These are phyloP conservation scores for Agastache rugosa DNA, from an alignment of 257 asterid genomes.

Conservation along the genomic window DNA sequence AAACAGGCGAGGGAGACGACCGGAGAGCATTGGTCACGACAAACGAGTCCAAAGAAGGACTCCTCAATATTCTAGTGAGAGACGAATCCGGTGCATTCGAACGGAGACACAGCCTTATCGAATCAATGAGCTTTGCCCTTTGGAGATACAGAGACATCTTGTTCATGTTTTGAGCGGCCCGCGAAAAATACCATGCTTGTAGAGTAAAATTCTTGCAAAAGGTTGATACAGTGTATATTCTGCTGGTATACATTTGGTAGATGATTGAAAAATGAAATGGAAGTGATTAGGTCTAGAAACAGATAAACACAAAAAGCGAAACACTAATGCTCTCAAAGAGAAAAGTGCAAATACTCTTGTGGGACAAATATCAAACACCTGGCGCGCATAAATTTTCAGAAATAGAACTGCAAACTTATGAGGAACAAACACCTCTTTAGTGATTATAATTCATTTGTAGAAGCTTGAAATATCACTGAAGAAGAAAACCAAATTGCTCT, in stretches of 20 bases:
- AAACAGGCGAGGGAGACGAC: conserved; percentile 78
- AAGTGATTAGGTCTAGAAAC: background rate
- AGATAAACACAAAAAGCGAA: background rate
- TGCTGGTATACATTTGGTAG: conserved; percentile 44
- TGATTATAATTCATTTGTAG: background rate
- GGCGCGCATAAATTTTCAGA: conserved; percentile 29
- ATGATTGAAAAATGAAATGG: conserved; percentile 8
- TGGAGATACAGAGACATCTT: conserved; percentile 74
- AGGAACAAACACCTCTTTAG: background rate
- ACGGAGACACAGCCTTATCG: conserved; percentile 78
- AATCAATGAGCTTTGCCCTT: conserved; percentile 84
- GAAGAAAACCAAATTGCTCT: conserved; percentile 22
- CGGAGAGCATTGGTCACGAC: conserved; percentile 82
- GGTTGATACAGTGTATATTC: conserved; percentile 37
- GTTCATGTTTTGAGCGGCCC: conserved; percentile 49
- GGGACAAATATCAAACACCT: conserved; percentile 45
- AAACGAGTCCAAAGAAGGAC: conserved; percentile 74
- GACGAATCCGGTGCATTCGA: conserved; percentile 57
- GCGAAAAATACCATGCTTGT: conserved; percentile 52
- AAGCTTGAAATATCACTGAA: background rate
- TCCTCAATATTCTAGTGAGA: conserved; percentile 54
- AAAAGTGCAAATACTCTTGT: background rate
- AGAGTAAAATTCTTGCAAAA: conserved; percentile 38
- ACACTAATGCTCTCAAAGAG: background rate
- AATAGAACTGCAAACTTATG: background rate